Base-by-base conservation (phyloP, 768 basidiomycete species). In the Exidia glandulosa region DNA sequence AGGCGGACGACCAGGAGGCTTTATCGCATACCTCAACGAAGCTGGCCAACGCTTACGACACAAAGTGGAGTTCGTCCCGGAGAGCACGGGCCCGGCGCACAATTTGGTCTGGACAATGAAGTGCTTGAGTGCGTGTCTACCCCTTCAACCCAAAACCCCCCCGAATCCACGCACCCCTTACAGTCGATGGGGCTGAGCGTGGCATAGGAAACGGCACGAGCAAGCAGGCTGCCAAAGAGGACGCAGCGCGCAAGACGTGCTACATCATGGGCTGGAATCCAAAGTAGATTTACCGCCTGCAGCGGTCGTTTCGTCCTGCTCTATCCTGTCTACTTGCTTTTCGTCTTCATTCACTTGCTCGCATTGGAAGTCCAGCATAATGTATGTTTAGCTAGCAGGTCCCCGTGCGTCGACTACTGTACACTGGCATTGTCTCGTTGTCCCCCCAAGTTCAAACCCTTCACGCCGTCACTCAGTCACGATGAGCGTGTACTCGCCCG, bases 1-100 rank as follows among this genome's bases (percentile, higher is more conserved):
- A 62, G 66, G n/a, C n/a, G n/a, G 25, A 55, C 67, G 55, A 74
- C 72, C 25, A 69, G 66, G 36, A 61, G 48, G 32, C 59, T 50
- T 54, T 31, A 32, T 48, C 32, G 25, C 45, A 9, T 33, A n/a
- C 7, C 10, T 54, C 2, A 54, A 54, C 30, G 50, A 54, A 29
- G 14, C 14, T 12, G 19, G 25, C 6, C 50, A 54, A 31, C 25
- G 13, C 4, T 13, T 27, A 14, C 14, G 25, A 10, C 50, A 31
- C 50, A 31, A 29, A 19, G 7, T 54, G 25, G 50, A 27, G 7
- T 54, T 54, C 50, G 30, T 7, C 12, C 4, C 50, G 16, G 30
- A 31, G 9, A 54, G 50, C 27, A 29, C 27, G 7, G 50, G 50
- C 25, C 27, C 50, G 25, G 14, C 50, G 50, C 50, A 54, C 25